Evolutionary conservation across 805 yeast genomes (phyloP).

Genomic region (Naumovozyma castellii): DNA sequence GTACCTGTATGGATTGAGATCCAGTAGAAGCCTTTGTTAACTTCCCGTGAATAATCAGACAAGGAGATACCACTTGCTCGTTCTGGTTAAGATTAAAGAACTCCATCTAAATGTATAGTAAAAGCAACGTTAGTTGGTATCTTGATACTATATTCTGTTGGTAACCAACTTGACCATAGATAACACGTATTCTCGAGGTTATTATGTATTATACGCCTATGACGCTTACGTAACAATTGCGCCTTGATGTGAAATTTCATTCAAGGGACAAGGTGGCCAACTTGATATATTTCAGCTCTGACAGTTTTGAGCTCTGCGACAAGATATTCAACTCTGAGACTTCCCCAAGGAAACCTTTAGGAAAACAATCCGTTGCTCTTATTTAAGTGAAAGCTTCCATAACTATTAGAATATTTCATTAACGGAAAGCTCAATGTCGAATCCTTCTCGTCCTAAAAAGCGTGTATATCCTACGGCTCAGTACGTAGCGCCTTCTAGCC

Average conservation of each 20-base stretch:
- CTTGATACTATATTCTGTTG: too few relatives aligned
- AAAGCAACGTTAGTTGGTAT: background rate
- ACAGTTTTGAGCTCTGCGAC: too few relatives aligned
- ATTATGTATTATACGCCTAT: too few relatives aligned
- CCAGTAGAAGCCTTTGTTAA: conserved; percentile 18
- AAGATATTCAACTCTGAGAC: background rate
- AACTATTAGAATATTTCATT: background rate
- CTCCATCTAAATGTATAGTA: conserved; percentile 10
- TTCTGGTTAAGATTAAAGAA: conserved; percentile 29
- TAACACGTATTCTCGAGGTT: too few relatives aligned
- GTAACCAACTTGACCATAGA: too few relatives aligned
- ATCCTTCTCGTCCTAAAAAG: background rate
- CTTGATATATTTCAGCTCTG: too few relatives aligned
- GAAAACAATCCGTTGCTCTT: too few relatives aligned
- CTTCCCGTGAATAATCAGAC: conserved; percentile 41
- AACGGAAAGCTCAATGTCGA: background rate
- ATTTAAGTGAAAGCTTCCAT: too few relatives aligned
- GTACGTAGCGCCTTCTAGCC: background rate
- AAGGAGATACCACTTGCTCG: conserved; percentile 38
- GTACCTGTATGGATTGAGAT: conserved; percentile 35
- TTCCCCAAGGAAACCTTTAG: too few relatives aligned
- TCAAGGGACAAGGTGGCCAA: background rate
- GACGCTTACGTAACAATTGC: background rate
- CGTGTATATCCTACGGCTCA: background rate
- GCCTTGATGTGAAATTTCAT: background rate